Conservation (phyloP, 2,329 filamentous ascomycete genomes). For the Xylariaceae sp. region DNA sequence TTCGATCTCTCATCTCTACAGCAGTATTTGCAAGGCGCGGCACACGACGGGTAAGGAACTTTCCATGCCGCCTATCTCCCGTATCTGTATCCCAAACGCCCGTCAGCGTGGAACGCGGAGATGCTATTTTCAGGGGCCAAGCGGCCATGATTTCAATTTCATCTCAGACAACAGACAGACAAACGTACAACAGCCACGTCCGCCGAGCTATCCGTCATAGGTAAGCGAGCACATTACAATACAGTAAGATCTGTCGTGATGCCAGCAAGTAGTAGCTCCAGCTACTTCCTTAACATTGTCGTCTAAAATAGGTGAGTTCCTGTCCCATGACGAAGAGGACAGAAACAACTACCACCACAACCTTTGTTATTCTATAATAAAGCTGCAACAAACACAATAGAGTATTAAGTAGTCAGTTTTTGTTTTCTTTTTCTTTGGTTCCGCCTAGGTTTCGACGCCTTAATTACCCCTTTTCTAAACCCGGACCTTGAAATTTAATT, state of each 20-base stretch:
- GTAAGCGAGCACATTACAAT: too few relatives aligned
- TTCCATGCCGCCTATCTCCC: background rate
- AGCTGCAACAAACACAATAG: background rate
- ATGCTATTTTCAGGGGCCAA: background rate
- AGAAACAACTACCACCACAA: background rate
- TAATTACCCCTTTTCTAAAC: too few relatives aligned
- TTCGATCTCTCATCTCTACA: background rate
- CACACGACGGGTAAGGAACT: background rate
- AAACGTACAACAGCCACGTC: background rate
- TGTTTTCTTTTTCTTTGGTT: too few relatives aligned
- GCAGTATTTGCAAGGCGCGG: background rate
- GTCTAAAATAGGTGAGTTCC: background rate
- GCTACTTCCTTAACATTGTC: background rate
- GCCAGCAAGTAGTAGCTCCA: background rate
- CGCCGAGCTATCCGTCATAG: too few relatives aligned
- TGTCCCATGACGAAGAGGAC: constrained; percentile 1
- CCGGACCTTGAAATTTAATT: too few relatives aligned
- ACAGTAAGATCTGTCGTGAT: too few relatives aligned
- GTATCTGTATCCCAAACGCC: background rate
- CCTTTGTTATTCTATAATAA: background rate
- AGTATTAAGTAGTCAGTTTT: background rate
- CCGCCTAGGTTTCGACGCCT: too few relatives aligned
- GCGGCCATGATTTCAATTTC: background rate
- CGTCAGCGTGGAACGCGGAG: background rate
- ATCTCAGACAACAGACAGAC: background rate